Base-by-base conservation (phyloP, 805 yeast species). In the Candida mattraensis region DNA sequence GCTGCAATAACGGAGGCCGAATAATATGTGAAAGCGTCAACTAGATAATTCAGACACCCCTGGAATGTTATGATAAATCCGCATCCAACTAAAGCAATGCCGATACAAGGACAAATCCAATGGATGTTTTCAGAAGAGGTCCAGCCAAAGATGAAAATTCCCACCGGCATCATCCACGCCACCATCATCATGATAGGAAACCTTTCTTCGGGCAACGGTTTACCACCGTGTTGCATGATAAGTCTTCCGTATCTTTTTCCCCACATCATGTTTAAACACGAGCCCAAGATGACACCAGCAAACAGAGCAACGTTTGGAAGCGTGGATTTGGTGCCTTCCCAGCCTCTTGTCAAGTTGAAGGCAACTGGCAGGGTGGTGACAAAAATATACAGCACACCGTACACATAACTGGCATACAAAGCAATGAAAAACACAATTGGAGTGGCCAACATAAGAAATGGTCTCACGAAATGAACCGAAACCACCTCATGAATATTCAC, bases 61-160 rank as follows among this genome's bases (percentile, higher is more conserved):
- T 78, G 84, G 60, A 83, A 83, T n/a, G 78, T 78, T 4, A 79
- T 74, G 38, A 78, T 71, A 25, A 80, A 57, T 2, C 78, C 77
- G 50, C 73, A 70, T 2, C 81, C 80, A 54, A 79, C 80, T 16
- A 83, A 60, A 4, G 64, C 72, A 12, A 78, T 67, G 3, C 88
- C 89, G 19, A 81, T 62, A 19, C 55, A 52, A 2, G 82, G 85
- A 6, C 68, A 74, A n/a, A 70, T 58, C 79, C 79, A 75, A 42
- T 64, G 76, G 14, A 70, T 56, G 7, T 46, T 38, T 7, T 54
- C 45, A 21, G 54, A 50, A 37, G 77, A 72, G 0, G 83, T 65
- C 87, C 87, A 82, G 7, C 82, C 83, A 50, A 78, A 67, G 54
- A 80, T 58, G 49, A 81, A 76, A 28, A 78, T 60, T 69, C 87